Percentiles rank a stretch among this genome's conserved stretches.
phyloP scores from a whole-genome alignment of 257 asterid species.

The Plectranthus barbatus region DNA sequence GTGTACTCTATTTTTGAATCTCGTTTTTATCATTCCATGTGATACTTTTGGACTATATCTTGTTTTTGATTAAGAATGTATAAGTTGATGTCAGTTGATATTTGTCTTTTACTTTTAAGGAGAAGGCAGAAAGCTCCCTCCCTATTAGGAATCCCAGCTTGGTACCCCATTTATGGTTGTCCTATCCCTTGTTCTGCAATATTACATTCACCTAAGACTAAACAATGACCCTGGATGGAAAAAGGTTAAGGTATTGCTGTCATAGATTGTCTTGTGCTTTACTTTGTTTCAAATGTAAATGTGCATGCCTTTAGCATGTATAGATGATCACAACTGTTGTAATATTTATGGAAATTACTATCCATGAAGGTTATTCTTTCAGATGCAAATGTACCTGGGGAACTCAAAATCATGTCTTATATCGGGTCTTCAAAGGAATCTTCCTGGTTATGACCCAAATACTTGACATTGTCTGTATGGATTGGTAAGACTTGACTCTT shows the following conservation, averaged over 20 bases:
- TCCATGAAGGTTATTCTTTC: constrained; percentile 80
- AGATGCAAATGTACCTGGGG: constrained; percentile 98
- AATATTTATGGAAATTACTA: constrained; percentile 14
- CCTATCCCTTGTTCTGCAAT: constrained; percentile 74
- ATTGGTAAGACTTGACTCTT: constrained; percentile 51
- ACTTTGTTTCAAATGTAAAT: background rate
- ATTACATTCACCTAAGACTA: constrained; percentile 67
- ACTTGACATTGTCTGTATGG: constrained; percentile 94
- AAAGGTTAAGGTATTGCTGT: constrained; percentile 60
- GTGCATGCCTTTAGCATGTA: background rate
- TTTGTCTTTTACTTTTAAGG: too few relatives aligned
- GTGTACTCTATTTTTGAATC: too few relatives aligned
- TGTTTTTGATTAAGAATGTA: background rate
- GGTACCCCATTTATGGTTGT: constrained; percentile 97
- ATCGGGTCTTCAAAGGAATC: constrained; percentile 88
- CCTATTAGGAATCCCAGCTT: constrained; percentile 67
- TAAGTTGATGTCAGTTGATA: constrained; percentile 9
- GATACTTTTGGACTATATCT: too few relatives aligned
- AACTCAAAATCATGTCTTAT: constrained; percentile 91
- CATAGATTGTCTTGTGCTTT: background rate
- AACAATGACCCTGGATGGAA: constrained; percentile 95
- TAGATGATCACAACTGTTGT: constrained; percentile 1
- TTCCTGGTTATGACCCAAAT: constrained; percentile 83
- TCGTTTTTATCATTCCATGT: too few relatives aligned
- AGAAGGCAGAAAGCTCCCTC: constrained; percentile 89